Percentiles rank a stretch among this genome's conserved stretches.
These are phyloP conservation scores for Saturnispora quitensis DNA, from an alignment of 805 yeast genomes.

Conservation along the genomic window DNA sequence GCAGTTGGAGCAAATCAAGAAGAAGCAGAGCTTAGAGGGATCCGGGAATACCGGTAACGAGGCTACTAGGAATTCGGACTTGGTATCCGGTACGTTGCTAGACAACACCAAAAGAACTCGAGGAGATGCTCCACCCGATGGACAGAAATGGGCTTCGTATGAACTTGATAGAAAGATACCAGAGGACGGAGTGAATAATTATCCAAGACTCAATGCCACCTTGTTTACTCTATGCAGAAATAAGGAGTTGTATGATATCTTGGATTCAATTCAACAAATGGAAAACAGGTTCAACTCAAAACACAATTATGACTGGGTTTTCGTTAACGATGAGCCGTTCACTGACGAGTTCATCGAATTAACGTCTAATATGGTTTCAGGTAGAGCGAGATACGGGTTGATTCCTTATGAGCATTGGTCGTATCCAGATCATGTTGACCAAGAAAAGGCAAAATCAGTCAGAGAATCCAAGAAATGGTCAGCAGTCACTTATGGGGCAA, in stretches of 20 bases:
- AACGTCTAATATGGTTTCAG: constrained; percentile 34
- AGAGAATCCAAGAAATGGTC: constrained; percentile 28
- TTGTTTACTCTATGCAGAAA: constrained; percentile 42
- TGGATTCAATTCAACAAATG: constrained; percentile 32
- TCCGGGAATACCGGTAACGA: background rate
- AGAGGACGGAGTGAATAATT: constrained; percentile 19
- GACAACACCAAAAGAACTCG: constrained; percentile 8
- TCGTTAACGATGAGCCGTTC: constrained; percentile 43
- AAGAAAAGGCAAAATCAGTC: constrained; percentile 29
- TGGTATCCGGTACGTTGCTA: constrained; percentile 6
- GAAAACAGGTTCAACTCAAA: constrained; percentile 33
- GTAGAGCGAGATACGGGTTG: constrained; percentile 36
- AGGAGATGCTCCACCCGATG: constrained; percentile 10
- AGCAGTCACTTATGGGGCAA: constrained; percentile 48
- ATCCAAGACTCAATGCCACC: constrained; percentile 60
- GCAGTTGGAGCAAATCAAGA: constrained; percentile 7
- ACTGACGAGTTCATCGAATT: constrained; percentile 31
- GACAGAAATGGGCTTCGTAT: constrained; percentile 9
- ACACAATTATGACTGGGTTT: constrained; percentile 37
- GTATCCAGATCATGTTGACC: constrained; percentile 40
- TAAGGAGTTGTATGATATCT: constrained; percentile 31
- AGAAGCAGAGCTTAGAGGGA: constrained; percentile 9
- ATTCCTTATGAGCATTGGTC: constrained; percentile 45
- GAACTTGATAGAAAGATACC: constrained; percentile 12
- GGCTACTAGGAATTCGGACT: background rate